Percentiles rank a stretch among this genome's conserved stretches.
These are phyloP conservation scores for Beauveria rudraprayagi DNA, from an alignment of 2,329 filamentous ascomycete genomes.

Conservation along the genomic window DNA sequence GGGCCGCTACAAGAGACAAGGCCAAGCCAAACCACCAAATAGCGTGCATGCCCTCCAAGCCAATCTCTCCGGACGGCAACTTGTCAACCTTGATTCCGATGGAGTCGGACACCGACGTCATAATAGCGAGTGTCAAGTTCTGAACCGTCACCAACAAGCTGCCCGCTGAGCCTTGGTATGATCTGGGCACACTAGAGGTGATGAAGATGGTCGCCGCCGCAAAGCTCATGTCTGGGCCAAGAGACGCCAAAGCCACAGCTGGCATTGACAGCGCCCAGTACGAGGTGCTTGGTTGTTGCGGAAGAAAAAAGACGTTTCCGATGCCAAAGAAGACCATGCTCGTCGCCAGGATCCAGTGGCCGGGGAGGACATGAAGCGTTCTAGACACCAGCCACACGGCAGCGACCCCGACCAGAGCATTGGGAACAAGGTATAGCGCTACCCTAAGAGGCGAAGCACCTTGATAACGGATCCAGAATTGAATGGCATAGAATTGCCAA, in stretches of 20 bases:
- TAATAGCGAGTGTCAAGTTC: constrained; percentile 36
- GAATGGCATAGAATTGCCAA: constrained; percentile 30
- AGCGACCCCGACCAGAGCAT: constrained; percentile 34
- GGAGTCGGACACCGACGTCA: constrained; percentile 24
- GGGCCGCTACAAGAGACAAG: constrained; percentile 4
- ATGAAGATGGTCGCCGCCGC: constrained; percentile 41
- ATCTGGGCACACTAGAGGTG: constrained; percentile 35
- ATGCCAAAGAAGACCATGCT: constrained; percentile 26
- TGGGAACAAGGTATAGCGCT: constrained; percentile 36
- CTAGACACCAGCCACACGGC: constrained; percentile 38
- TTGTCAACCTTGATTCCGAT: constrained; percentile 21
- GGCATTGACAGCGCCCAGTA: constrained; percentile 39
- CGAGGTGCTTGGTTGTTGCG: constrained; percentile 28
- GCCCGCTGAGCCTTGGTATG: constrained; percentile 37
- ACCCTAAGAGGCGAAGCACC: constrained; percentile 30
- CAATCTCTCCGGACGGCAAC: constrained; percentile 9
- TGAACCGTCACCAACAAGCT: constrained; percentile 39
- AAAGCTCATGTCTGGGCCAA: constrained; percentile 39
- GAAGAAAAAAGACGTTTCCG: constrained; percentile 12
- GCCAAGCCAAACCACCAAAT: constrained; percentile 14
- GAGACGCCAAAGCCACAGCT: constrained; percentile 35
- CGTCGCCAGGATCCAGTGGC: constrained; percentile 36
- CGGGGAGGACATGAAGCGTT: constrained; percentile 35
- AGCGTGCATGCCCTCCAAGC: constrained; percentile 8
- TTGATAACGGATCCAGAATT: constrained; percentile 30